Percentiles rank a stretch among this genome's conserved stretches.
These are phyloP conservation scores for Tulasnella sp. DNA, from an alignment of 768 basidiomycete species.

Conservation along the genomic window DNA sequence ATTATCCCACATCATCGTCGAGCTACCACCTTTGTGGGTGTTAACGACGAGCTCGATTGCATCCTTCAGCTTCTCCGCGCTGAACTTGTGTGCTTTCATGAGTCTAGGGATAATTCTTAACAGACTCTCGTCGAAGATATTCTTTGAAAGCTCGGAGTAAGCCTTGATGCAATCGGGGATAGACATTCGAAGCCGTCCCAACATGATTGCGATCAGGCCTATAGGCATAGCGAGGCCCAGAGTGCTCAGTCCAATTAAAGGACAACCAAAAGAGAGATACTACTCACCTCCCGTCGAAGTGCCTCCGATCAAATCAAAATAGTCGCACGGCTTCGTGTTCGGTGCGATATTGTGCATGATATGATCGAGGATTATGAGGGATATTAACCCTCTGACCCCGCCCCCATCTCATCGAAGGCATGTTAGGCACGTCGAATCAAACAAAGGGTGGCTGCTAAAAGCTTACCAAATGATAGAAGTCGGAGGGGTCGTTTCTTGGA, in stretches of 20 bases:
- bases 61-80: conserved; percentile 7
- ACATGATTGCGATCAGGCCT: conserved; percentile 29
- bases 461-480: not conserved
- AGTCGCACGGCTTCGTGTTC: not conserved
- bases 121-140: conserved; percentile 22
- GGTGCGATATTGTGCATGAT: not conserved
- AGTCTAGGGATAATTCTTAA: not conserved
- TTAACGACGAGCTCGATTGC: conserved; percentile 6
- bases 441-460: not conserved
- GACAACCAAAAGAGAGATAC: no score
- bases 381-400: not conserved
- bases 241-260: no score
- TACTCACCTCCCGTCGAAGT: not conserved
- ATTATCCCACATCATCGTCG: not conserved
- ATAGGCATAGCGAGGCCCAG: no score
- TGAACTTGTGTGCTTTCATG: conserved; percentile 4
- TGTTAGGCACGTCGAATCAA: not conserved
- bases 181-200: conserved; percentile 29
- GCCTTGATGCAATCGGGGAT: conserved; percentile 26
- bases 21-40: not conserved
- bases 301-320: not conserved
- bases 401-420: not conserved
- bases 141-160: conserved; percentile 23
- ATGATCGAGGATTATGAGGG: not conserved
- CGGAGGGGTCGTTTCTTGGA: not conserved